Conservation (phyloP, 805 yeast genomes). For the Yarrowia sp. region DNA sequence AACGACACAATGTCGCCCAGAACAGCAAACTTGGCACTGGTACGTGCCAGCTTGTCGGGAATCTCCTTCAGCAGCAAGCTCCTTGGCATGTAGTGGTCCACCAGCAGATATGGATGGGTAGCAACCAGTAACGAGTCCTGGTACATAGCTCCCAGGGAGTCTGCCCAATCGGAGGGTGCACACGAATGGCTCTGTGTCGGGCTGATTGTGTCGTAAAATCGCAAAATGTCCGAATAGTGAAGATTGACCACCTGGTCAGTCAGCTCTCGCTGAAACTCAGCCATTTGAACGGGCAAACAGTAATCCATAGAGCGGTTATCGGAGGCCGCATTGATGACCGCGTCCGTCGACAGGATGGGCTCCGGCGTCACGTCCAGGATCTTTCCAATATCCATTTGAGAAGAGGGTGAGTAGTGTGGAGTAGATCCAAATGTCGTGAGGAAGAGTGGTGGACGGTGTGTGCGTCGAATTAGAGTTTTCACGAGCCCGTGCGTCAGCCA, state of each 20-base stretch:
- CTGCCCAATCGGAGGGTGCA: conserved; percentile 57
- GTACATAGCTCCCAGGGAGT: conserved; percentile 72
- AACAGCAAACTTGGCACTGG: conserved; percentile 80
- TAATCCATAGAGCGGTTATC: conserved; percentile 25
- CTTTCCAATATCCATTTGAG: conserved; percentile 64
- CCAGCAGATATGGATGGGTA: conserved; percentile 83
- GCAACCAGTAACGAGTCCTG: conserved; percentile 75
- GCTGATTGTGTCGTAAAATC: conserved; percentile 62
- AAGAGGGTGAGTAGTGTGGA: background rate
- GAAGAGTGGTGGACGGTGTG: conserved; percentile 28
- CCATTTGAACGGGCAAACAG: conserved; percentile 70
- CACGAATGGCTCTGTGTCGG: conserved; percentile 33
- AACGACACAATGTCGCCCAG: conserved; percentile 62
- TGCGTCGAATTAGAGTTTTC: background rate
- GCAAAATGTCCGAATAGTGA: conserved; percentile 86
- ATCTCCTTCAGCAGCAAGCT: conserved; percentile 67
- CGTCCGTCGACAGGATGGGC: conserved; percentile 55
- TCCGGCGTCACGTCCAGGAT: conserved; percentile 83
- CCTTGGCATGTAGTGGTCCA: conserved; percentile 83
- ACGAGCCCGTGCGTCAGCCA: too few relatives aligned
- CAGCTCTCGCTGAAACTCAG: conserved; percentile 80
- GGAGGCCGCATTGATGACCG: conserved; percentile 17
- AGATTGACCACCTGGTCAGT: conserved; percentile 88
- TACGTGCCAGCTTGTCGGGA: conserved; percentile 62
- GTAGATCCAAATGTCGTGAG: background rate